These are phyloP conservation scores for Crithidia fasciculata DNA, from an alignment of 208 protist species.

Conservation along the genomic window DNA sequence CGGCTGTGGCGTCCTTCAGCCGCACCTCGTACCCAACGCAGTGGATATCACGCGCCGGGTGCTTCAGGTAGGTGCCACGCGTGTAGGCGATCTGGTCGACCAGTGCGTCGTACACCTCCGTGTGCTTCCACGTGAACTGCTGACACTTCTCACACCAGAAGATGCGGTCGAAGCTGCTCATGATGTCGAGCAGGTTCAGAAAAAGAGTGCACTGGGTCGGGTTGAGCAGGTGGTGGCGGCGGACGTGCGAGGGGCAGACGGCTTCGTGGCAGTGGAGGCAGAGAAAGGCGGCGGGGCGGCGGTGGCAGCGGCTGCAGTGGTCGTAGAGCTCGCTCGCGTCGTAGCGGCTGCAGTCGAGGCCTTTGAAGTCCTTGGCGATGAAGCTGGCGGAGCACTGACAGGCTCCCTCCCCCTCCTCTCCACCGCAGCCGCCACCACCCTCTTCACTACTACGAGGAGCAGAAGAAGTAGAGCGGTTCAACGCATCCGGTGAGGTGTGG, in stretches of 20 bases:
- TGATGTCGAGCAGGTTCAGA: conserved; percentile 79
- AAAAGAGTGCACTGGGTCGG: conserved; percentile 62
- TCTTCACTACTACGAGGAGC: not conserved
- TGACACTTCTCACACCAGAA: conserved; percentile 83
- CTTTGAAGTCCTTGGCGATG: conserved; percentile 58
- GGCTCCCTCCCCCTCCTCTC: conserved; percentile 34
- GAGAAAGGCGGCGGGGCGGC: conserved; percentile 67
- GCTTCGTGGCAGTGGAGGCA: conserved; percentile 72
- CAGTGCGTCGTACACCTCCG: conserved; percentile 74
- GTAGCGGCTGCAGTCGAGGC: conserved; percentile 63
- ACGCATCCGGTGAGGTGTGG: conserved; percentile 5
- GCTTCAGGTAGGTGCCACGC: conserved; percentile 60
- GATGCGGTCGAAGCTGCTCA: conserved; percentile 76
- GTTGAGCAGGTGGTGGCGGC: conserved; percentile 44
- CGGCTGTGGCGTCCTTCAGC: conserved; percentile 28
- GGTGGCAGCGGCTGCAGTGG: conserved; percentile 62
- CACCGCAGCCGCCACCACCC: not conserved
- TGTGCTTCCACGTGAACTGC: conserved; percentile 80
- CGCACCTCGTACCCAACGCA: conserved; percentile 64
- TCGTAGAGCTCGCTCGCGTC: conserved; percentile 64
- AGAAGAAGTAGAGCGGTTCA: not conserved
- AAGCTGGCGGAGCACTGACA: conserved; percentile 54
- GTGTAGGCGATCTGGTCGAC: conserved; percentile 77
- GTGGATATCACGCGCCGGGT: conserved; percentile 65
- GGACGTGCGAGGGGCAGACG: conserved; percentile 77